Evolutionary conservation across 1,284 basidiomycete genomes (phyloP), one percentile per base, ranked within the genome.

Genomic region (Sanghuangporus weigelae): DNA sequence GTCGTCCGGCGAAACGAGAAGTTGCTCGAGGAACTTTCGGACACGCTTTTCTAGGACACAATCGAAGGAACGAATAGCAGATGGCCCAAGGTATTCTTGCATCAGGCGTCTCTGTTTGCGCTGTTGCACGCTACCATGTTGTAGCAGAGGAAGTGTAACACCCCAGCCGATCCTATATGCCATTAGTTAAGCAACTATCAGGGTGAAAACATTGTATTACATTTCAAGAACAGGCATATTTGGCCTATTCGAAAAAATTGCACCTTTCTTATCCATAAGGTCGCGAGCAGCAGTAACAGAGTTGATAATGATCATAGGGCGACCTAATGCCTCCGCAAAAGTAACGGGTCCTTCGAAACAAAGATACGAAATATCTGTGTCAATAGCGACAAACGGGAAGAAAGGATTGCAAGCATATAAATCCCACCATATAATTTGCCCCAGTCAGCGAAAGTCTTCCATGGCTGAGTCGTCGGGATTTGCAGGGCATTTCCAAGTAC

Each of bases 191-290:
- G 16, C 7, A 7, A 58, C 26, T 31, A 31, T 46, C 39, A 10
- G 46, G 23, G 35, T 19, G 26, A 2, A 21, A 31, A 14, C 16
- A 42, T 14, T 14, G 14, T 3, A 21, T 16, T 56, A 72, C 72
- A 75, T 23, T 16, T 49, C 14, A 39, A 59, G 16, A 8, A 59
- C n/a, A 36, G 46, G 58, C 8, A 50, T 8, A n/a, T 59, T 62
- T 2, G 74, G 74, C 54, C 78, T 67, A 64, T 73, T 74, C 3
- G 77, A 79, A 62, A 78, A 78, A 50, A 72, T 73, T 1, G 71
- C 63, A 21, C 77, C 73, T 19, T 76, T 69, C 67, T 76, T 78
- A 38, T 77, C 77, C 61, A 80, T 64, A 12, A 80, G 68, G 7
- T 80, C 79, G 7, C 68, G 66, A 7, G 76, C 74, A 0, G 71